Conservation (phyloP, 2,329 filamentous ascomycete genomes). For the Polychaeton citri region DNA sequence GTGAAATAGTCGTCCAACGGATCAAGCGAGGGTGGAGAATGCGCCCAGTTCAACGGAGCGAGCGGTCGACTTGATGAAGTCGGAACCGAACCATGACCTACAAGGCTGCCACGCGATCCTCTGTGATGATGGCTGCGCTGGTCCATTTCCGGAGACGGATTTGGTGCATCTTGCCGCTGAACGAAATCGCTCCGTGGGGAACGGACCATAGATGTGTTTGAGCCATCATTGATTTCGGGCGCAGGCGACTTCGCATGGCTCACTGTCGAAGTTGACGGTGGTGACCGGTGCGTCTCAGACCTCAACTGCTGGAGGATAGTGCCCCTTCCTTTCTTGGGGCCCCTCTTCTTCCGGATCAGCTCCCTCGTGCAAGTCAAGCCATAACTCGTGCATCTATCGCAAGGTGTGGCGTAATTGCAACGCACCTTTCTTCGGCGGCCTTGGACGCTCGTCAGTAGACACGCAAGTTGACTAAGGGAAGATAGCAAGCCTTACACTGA, state of each 20-base stretch:
- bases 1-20: conserved; percentile 5
- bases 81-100: not conserved
- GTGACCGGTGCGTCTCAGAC: conserved; percentile 1
- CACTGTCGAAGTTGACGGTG: not conserved
- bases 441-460: not conserved
- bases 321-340: conserved; percentile 6
- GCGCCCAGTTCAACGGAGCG: not conserved
- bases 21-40: not conserved
- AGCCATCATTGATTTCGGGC: too few relatives aligned
- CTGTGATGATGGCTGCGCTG: too few relatives aligned
- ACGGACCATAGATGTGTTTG: not conserved
- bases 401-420: conserved; percentile 8
- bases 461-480: not conserved
- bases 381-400: conserved; percentile 6
- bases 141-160: not conserved
- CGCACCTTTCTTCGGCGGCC: conserved; percentile 7
- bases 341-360: conserved; percentile 6
- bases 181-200: not conserved
- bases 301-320: conserved; percentile 6
- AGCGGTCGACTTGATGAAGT: not conserved
- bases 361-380: conserved; percentile 5
- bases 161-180: not conserved
- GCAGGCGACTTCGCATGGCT: too few relatives aligned
- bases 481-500: not conserved
- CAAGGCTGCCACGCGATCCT: not conserved